phyloP scores from a whole-genome alignment of 306 rosid genomes.

The Aeschynomene evenia region DNA sequence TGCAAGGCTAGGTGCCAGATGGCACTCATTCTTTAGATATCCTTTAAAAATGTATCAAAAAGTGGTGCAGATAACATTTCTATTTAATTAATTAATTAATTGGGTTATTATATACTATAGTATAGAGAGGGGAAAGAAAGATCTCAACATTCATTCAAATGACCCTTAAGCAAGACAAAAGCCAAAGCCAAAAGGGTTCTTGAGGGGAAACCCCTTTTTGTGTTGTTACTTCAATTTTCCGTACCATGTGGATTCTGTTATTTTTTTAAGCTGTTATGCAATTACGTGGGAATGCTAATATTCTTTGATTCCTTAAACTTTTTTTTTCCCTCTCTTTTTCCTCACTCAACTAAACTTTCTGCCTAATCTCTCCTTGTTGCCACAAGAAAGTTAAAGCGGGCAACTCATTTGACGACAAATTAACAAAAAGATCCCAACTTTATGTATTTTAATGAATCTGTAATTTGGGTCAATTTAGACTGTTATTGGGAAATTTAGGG shows the following conservation, averaged over 20 bases:
- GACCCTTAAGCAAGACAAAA: slow-evolving; percentile 32
- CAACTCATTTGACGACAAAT: slow-evolving; percentile 19
- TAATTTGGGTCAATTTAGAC: neutral
- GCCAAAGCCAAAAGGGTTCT: slow-evolving; percentile 21
- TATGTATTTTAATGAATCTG: neutral
- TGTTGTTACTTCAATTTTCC: slow-evolving; percentile 38
- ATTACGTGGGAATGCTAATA: neutral
- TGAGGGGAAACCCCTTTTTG: neutral
- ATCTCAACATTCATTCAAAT: neutral
- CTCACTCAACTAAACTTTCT: slow-evolving; percentile 23
- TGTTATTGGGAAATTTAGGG: neutral
- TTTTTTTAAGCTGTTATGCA: slow-evolving; percentile 17
- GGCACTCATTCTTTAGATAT: no score
- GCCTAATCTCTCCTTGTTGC: slow-evolving; percentile 40
- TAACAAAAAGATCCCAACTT: neutral
- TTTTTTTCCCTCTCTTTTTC: neutral
- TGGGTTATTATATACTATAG: no score
- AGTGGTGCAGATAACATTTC: no score
- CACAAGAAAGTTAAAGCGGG: slow-evolving; percentile 22
- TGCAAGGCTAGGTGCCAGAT: no score
- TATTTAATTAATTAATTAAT: slow-evolving; percentile 12
- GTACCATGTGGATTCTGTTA: slow-evolving; percentile 24
- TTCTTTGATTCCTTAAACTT: neutral
- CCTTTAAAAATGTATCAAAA: no score
- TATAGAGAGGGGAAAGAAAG: neutral